Conservation (phyloP, 768 basidiomycete genomes). For the Suillus spraguei region DNA sequence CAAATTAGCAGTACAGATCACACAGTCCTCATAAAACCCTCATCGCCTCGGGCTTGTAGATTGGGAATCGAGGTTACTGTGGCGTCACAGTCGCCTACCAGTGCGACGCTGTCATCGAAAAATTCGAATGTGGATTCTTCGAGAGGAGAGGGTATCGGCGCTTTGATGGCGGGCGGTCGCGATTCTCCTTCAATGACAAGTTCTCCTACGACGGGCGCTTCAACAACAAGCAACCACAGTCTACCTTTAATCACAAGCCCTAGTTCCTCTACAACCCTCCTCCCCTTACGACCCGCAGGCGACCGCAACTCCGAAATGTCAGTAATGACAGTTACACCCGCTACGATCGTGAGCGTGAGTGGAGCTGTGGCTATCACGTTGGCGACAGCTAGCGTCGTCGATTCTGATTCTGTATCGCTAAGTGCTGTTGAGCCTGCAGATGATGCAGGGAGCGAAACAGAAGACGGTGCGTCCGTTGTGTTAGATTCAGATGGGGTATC, state of each 20-base stretch:
- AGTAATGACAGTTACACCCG: slow-evolving; percentile 44
- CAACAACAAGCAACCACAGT: not conserved
- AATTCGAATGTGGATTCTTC: not conserved
- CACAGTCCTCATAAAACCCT: not conserved
- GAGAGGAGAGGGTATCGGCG: not conserved
- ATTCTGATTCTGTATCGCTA: slow-evolving; percentile 30
- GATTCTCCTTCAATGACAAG: slow-evolving; percentile 19
- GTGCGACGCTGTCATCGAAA: not conserved
- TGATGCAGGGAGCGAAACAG: not conserved
- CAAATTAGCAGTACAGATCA: not conserved
- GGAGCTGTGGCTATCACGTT: slow-evolving; percentile 47
- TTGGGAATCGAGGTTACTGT: not conserved
- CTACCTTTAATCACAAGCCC: not conserved
- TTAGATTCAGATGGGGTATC: not conserved
- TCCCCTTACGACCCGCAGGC: slow-evolving; percentile 16
- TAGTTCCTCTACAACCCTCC: slow-evolving; percentile 24
- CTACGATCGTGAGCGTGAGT: slow-evolving; percentile 47
- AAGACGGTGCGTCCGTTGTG: not conserved
- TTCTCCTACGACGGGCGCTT: not conserved
- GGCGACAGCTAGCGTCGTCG: slow-evolving; percentile 54
- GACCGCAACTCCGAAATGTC: slow-evolving; percentile 40
- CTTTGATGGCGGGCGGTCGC: not conserved
- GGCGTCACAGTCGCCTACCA: not conserved
- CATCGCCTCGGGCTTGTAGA: not conserved
- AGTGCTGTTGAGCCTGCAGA: not conserved